Evolutionary conservation across 352 stramenopile genomes (phyloP), one percentile per base, ranked within the genome.

Genomic region (Blastocystis sp.): DNA sequence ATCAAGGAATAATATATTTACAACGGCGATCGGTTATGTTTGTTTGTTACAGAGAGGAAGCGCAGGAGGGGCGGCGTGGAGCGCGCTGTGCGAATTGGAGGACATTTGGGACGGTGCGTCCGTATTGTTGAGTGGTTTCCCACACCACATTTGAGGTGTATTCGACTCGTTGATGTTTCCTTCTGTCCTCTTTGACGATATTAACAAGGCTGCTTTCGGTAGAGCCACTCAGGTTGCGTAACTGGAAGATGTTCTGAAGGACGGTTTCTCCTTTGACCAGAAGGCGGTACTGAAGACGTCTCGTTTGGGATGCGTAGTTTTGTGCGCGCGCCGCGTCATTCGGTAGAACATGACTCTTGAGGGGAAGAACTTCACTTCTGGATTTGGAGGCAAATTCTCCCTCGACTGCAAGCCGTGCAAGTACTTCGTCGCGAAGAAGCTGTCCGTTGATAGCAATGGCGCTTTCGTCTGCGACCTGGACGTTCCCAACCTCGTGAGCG

Each of bases 1-100:
- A 66, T 89, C 59, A 89, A 89, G 79, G 79, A 89, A 79, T 89
- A 89, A 89, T 12, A 70, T 31, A 37, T 33, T 81, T 71, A 60
- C 24, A 55, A 55, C 45, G 45, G 45, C 45, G 45, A 55, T 55
- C 45, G 45, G 45, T 55, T 55, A 55, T 55, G 6, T 6, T 55
- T 55, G 45, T 55, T 55, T 55, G 45, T 55, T 55, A 6, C 16
- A 55, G 9, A 55, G 6, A 55, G 9, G 45, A 55, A 16, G 0
- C 16, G 45, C 45, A 6, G 45, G 45, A 55, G 6, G 45, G 6
- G 45, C 16, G 45, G 45, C 45, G 9, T 6, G 45, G 45, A 55
- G 45, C 45, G 45, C 45, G 9, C 45, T 55, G 45, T 19, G 45
- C 0, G 16, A 16, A 55, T 55, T 19, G 16, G 16, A 16, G 6